Base-by-base conservation (phyloP, 768 basidiomycete genomes). In the Tricholoma hemisulphureum region DNA sequence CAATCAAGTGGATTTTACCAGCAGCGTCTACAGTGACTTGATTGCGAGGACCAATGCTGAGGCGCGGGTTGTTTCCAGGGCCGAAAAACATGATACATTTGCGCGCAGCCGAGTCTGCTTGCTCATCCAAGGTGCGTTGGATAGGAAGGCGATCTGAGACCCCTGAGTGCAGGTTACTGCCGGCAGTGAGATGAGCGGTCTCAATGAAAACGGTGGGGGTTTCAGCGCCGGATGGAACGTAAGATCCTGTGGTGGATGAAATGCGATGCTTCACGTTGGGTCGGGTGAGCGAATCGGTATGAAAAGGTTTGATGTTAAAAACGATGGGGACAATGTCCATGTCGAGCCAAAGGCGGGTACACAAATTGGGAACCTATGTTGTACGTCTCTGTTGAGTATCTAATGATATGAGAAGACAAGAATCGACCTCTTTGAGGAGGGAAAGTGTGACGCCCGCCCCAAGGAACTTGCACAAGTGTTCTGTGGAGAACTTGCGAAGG, bases 1-100 rank as follows among this genome's bases (percentile, higher is more conserved):
- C 91, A 59, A 93, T 78, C 21, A 96, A 81, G 68, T 91, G 89
- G 60, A 95, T 91, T 72, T 90, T 89, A 7, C 91, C 92, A 37
- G 78, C 91, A 31, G 90, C 86, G 67, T 95, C 94, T 50, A 95
- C 94, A 52, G 86, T 83, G 63, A 95, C 94, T 65, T 91, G 88
- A 71, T 95, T 93, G 62, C 90, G 86, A 46, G 88, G 81, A 5
- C 88, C 91, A 67, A 93, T 93, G 68, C 76, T 83, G 24, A 93
- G 80, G 63, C 91, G 87, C 21, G 91, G 91, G 71, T 91, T 92
- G 75, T 93, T 92, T 63, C 80, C 80, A 18, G 91, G 90, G 18
- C 90, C 90, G 63, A 83, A 91, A 72, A 87, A 84, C 88, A 92
- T 87, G 69, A 93, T 72, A 65, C 85, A 86, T 69, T 93, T 93